Evolutionary conservation across 768 basidiomycete species (phyloP), one percentile per base, ranked within the genome.

Genomic region (Auriscalpium vulgare): DNA sequence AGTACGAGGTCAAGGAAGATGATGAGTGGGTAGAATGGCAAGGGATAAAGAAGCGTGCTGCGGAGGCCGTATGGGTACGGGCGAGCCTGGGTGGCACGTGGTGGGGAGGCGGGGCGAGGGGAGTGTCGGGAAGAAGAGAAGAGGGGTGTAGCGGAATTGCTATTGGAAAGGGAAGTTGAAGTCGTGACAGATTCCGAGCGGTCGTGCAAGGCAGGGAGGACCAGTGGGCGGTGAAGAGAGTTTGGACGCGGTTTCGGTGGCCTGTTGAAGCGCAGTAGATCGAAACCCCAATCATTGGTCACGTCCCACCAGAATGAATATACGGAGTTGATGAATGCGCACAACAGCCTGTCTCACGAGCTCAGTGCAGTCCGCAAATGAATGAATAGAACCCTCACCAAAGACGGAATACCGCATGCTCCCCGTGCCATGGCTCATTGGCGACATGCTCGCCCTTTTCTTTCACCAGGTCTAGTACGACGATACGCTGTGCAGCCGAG

Each of bases 301-400:
- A 98, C 80, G 71, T 98, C 97, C 97, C 97, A 99, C 91, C 93
- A 99, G 69, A 95, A 98, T 3, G 94, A 95, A 70, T 92, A 99
- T 35, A 89, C 68, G 3, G 95, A 95, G 70, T 98, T 98, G 64
- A 95, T 68, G 37, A 81, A 78, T 21, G 91, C 94, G 10, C 86
- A 81, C 47, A 97, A 69, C 14, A 97, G 69, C 94, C 93, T 95
- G 29, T 29, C 29, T 29, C 29, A 3, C 29, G n/a, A n/a, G 44
- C 9, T 13, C 1, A 45, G 35, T 37, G 34, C 59, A 16, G 19
- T 36, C 13, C 50, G 44, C n/a, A 17, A 43, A 47, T 34, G 38
- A 37, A 45, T 14, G 8, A 9, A 29, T n/a, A n/a, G n/a, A 46
- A 50, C 2, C 13, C 82, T 65, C 66, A 91, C 94, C 94, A 97